A percentile compares a stretch with the other conserved stretches of the same genome.
phyloP scores from a whole-genome alignment of 2,329 filamentous ascomycete species.

The Epichloe scottii region DNA sequence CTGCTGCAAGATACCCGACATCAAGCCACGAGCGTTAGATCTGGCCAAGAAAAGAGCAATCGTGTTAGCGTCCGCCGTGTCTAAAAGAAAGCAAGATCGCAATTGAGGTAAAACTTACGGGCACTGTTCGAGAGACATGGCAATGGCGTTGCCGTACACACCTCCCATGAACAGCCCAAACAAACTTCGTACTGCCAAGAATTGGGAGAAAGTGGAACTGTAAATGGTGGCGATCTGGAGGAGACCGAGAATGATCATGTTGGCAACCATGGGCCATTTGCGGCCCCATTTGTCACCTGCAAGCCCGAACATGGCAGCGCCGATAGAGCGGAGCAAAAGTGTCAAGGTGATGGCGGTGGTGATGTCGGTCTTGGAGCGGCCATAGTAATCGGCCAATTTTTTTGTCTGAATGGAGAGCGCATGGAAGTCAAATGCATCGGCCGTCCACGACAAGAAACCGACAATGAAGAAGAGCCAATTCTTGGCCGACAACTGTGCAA shows the following conservation, averaged over 20 bases:
- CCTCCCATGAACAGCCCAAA: conserved; percentile 76
- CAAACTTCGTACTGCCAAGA: conserved; percentile 59
- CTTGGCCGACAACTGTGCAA: conserved; percentile 47
- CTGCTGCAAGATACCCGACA: conserved; percentile 73
- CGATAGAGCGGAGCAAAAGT: conserved; percentile 60
- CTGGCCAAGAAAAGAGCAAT: conserved; percentile 19
- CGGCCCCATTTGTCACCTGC: conserved; percentile 68
- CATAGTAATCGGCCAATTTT: conserved; percentile 47
- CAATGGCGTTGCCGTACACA: conserved; percentile 66
- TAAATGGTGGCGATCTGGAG: conserved; percentile 69
- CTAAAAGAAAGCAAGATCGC: no score
- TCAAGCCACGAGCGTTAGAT: conserved; percentile 58
- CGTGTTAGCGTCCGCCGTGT: conserved; percentile 6
- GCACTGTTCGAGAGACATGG: conserved; percentile 65
- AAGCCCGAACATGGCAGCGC: conserved; percentile 64
- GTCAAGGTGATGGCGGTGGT: conserved; percentile 66
- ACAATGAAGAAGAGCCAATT: conserved; percentile 70
- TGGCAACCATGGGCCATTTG: conserved; percentile 73
- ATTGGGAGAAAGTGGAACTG: conserved; percentile 56
- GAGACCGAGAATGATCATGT: conserved; percentile 59
- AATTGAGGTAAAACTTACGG: conserved; percentile 31
- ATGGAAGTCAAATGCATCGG: conserved; percentile 77
- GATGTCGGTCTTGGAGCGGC: conserved; percentile 48
- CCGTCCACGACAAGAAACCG: conserved; percentile 64
- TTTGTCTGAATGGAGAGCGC: conserved; percentile 66